Evolutionary conservation across 306 rosid species (phyloP).

Genomic region (Cyclanthera cordifolia): DNA sequence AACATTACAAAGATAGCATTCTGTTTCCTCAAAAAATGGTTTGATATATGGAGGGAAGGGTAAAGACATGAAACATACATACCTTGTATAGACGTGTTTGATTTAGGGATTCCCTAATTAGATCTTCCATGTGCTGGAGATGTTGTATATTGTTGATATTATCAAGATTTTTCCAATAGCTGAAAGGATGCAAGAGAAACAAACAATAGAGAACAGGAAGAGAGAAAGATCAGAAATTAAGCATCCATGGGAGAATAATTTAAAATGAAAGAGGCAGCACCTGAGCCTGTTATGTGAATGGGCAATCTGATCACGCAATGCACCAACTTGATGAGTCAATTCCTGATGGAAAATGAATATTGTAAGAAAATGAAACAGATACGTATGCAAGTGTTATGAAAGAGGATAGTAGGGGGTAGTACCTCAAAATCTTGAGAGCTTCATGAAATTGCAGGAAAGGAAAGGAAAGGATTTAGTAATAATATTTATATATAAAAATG

Average conservation of each 20-base stretch:
- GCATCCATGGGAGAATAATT: too few species aligned
- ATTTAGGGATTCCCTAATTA: constrained; percentile 56
- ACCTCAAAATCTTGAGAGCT: constrained; percentile 15
- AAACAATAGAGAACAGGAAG: too few species aligned
- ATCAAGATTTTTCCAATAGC: constrained; percentile 55
- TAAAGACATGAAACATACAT: constrained; percentile 5
- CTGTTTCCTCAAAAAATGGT: not conserved
- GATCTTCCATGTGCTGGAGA: constrained; percentile 46
- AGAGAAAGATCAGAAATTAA: too few species aligned
- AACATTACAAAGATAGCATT: not conserved
- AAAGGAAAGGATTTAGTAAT: too few species aligned
- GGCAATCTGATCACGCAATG: constrained; percentile 42
- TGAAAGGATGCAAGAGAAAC: constrained; percentile 22
- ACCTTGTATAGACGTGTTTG: constrained; percentile 62
- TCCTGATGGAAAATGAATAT: too few species aligned
- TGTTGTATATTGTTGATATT: constrained; percentile 54
- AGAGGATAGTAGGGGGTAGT: not conserved
- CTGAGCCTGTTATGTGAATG: constrained; percentile 59
- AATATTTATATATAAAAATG: too few species aligned
- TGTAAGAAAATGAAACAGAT: too few species aligned
- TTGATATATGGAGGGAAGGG: not conserved
- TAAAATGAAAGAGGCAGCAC: too few species aligned
- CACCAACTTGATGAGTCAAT: constrained; percentile 35
- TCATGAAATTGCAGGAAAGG: not conserved
- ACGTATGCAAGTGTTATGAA: too few species aligned